Evolutionary conservation across 2,329 filamentous ascomycete species (phyloP).

Genomic region (Paracoccidioides lutzii): DNA sequence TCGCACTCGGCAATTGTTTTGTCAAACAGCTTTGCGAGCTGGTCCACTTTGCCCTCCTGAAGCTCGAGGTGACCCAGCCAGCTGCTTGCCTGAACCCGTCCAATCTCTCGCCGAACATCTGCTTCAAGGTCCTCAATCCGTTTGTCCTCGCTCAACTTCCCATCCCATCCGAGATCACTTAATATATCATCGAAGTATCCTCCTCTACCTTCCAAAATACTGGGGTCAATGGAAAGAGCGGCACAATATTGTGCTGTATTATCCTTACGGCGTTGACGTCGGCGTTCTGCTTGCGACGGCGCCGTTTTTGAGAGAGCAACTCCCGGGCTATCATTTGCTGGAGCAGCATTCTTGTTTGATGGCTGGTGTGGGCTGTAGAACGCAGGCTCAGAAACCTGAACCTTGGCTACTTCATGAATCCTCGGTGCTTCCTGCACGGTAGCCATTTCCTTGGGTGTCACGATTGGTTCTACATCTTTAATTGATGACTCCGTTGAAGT

Average conservation of each 20-base stretch:
- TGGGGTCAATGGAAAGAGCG: slow-evolving; percentile 63
- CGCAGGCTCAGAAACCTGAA: slow-evolving; percentile 27
- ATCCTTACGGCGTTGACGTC: slow-evolving; percentile 52
- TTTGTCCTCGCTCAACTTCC: slow-evolving; percentile 58
- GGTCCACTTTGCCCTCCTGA: slow-evolving; percentile 79
- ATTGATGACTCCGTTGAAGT: slow-evolving; percentile 20
- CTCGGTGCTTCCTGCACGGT: neutral
- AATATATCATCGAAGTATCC: slow-evolving; percentile 71
- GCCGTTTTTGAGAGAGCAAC: slow-evolving; percentile 24
- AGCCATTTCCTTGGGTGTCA: slow-evolving; percentile 2
- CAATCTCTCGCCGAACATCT: slow-evolving; percentile 76
- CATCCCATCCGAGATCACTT: slow-evolving; percentile 80
- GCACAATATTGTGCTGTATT: slow-evolving; percentile 70
- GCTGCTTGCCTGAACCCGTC: slow-evolving; percentile 79
- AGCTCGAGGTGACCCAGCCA: slow-evolving; percentile 76
- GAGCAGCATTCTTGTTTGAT: slow-evolving; percentile 14
- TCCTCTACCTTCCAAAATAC: slow-evolving; percentile 61
- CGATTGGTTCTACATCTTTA: slow-evolving; percentile 18
- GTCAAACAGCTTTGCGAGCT: slow-evolving; percentile 76
- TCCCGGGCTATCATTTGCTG: slow-evolving; percentile 17
- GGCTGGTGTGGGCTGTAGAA: slow-evolving; percentile 14
- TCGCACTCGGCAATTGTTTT: slow-evolving; percentile 89
- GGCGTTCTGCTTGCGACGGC: slow-evolving; percentile 39
- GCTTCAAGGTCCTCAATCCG: slow-evolving; percentile 68
- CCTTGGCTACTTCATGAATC: slow-evolving; percentile 17